Conservation (phyloP, 805 yeast species). For the Myxozyma neotropica region DNA sequence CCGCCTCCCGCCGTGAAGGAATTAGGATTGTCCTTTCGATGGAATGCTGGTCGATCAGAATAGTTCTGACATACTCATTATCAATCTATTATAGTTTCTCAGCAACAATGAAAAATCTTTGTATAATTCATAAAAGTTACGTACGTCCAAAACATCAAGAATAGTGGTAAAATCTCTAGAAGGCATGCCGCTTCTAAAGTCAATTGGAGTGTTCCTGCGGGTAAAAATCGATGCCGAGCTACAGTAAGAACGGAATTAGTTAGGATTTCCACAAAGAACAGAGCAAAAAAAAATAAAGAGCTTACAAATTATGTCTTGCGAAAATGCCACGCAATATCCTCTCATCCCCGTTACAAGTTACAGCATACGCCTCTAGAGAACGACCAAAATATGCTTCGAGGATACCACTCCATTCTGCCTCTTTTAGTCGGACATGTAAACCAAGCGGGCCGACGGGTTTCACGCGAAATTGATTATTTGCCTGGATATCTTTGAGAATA, state of each 20-base stretch:
- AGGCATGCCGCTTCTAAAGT: conserved; percentile 53
- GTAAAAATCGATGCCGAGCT: conserved; percentile 50
- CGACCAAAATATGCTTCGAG: conserved; percentile 59
- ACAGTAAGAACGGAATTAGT: conserved; percentile 34
- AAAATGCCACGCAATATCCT: conserved; percentile 33
- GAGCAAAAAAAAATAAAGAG: conserved; percentile 28
- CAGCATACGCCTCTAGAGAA: conserved; percentile 65
- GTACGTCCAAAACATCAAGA: conserved; percentile 57
- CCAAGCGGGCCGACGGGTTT: conserved; percentile 86
- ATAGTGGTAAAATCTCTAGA: conserved; percentile 50
- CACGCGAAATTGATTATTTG: conserved; percentile 47
- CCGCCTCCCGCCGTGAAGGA: conserved; percentile 56
- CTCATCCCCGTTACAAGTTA: conserved; percentile 64
- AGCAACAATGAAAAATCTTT: neutral
- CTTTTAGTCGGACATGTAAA: conserved; percentile 56
- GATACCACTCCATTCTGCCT: conserved; percentile 58
- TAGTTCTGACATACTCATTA: conserved; percentile 57
- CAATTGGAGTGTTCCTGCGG: conserved; percentile 60
- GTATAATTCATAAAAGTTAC: neutral
- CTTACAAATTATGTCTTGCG: conserved; percentile 41
- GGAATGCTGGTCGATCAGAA: conserved; percentile 60
- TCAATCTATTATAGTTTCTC: conserved; percentile 42
- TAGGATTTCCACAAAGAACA: neutral
- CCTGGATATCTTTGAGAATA: conserved; percentile 49
- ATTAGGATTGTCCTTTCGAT: conserved; percentile 64